Percentiles rank a stretch among this genome's conserved stretches.
Conservation (phyloP, 2,329 filamentous ascomycete genomes). For the Aspergillus sp. region DNA sequence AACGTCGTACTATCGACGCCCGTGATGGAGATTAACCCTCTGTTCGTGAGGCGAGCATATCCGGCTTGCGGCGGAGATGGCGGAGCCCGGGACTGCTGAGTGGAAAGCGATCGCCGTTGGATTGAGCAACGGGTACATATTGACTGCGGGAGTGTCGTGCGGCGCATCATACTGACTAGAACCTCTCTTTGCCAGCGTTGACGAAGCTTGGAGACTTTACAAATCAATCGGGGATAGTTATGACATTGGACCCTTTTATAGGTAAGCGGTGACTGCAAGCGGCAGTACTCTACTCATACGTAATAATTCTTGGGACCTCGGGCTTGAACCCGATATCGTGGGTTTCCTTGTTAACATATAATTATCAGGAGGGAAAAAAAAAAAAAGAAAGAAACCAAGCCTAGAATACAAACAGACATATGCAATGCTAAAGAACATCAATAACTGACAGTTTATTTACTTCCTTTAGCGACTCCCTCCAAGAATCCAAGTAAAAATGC, state of each 20-base stretch:
- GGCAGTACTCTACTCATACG: background rate
- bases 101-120: conserved; percentile 32
- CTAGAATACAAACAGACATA: conserved; percentile 2
- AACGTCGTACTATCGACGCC: conserved; percentile 80
- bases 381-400: background rate
- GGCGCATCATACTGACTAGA: conserved; percentile 32
- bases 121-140: conserved; percentile 32
- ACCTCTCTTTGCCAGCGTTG: background rate
- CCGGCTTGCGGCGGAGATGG: conserved; percentile 44
- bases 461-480: conserved; percentile 54
- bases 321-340: background rate
- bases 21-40: conserved; percentile 74
- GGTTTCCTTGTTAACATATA: background rate
- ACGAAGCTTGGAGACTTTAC: conserved; percentile 19
- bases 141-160: conserved; percentile 22
- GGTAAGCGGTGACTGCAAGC: background rate
- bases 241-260: background rate
- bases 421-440: background rate
- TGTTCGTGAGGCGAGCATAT: conserved; percentile 62
- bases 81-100: conserved; percentile 20
- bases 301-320: background rate
- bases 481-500: conserved; percentile 76
- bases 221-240: conserved; percentile 19
- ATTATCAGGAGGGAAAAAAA: background rate
- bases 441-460: conserved; percentile 25